Percentiles rank a stretch among this genome's conserved stretches.
These are phyloP conservation scores for Oehlia diaphana DNA, from an alignment of 192 early-diverging fungal species.

Conservation along the genomic window DNA sequence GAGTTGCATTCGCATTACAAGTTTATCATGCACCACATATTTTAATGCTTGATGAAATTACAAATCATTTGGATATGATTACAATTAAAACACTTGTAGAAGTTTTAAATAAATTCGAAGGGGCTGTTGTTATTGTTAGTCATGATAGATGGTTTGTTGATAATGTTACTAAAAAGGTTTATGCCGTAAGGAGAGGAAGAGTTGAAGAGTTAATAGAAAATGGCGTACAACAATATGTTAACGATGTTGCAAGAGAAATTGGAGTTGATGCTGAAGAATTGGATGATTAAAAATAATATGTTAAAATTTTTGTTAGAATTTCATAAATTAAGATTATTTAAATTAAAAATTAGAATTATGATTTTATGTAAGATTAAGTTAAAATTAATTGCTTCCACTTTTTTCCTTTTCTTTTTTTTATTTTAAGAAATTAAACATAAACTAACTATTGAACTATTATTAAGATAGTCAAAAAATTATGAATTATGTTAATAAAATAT, in stretches of 20 bases:
- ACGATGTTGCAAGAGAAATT: constrained; percentile 37
- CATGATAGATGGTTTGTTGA: constrained; percentile 90
- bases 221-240: constrained; percentile 67
- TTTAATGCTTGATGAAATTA: constrained; percentile 78
- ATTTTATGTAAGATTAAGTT: no score
- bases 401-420: no score
- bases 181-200: constrained; percentile 52
- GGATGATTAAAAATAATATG: not conserved
- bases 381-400: no score
- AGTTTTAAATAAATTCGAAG: constrained; percentile 68
- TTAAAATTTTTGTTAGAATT: no score
- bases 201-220: constrained; percentile 55
- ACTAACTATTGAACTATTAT: no score
- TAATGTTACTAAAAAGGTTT: constrained; percentile 54
- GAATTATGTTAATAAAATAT: no score
- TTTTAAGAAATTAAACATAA: no score
- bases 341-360: no score
- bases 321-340: no score
- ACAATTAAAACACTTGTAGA: constrained; percentile 76
- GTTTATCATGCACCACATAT: constrained; percentile 66
- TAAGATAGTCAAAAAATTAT: no score
- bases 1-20: constrained; percentile 75
- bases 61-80: constrained; percentile 88
- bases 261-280: constrained; percentile 19
- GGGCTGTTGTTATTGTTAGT: constrained; percentile 78